Evolutionary conservation across 1,284 basidiomycete species (phyloP), one percentile per base, ranked within the genome.

Genomic region (Ganoderma sinense): DNA sequence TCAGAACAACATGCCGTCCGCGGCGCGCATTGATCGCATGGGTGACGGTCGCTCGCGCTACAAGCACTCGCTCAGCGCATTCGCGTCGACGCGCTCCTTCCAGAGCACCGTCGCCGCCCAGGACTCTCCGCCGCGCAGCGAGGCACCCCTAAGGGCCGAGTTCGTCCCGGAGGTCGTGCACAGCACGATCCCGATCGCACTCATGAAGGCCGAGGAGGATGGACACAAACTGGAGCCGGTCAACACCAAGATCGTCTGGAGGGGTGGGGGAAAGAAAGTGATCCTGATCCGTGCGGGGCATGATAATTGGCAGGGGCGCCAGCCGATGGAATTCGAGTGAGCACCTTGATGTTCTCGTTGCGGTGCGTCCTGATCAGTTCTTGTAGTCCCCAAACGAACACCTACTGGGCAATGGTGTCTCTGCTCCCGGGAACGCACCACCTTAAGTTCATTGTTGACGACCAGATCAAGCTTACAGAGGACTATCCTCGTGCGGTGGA

Each of bases 391-490:
- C 76, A 77, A 39, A 81, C 82, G 53, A 80, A 81, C 67, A 80
- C 78, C 11, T 87, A 85, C 80, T 82, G 79, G 45, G 81, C 84
- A 16, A 85, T 82, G 68, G 85, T 93, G 53, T 71, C 83, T 20
- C 88, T 98, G 3, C 89, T 91, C 16, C 96, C 97, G 0, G 98
- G 97, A 29, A 97, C 97, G 2, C 97, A 99, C 79, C 94, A 97
- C 71, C 88, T 99, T 79, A 96, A 97, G 74, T 99, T 99, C 85
- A 90, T 99, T 74, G 96, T 99, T 70, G 98, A 99, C 81, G 94
- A 95, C 69, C 89, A 92, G 64, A 97, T 94, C 92, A 90, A 92
- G 69, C 84, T 91, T 16, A 87, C 91, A 6, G 87, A 91, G 68
- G 91, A 96, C 73, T 87, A 98, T 29, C 94, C 96, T 10, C 94